These are phyloP conservation scores for Pseudopithomyces maydicus DNA, from an alignment of 2,329 filamentous ascomycete genomes.

Conservation along the genomic window DNA sequence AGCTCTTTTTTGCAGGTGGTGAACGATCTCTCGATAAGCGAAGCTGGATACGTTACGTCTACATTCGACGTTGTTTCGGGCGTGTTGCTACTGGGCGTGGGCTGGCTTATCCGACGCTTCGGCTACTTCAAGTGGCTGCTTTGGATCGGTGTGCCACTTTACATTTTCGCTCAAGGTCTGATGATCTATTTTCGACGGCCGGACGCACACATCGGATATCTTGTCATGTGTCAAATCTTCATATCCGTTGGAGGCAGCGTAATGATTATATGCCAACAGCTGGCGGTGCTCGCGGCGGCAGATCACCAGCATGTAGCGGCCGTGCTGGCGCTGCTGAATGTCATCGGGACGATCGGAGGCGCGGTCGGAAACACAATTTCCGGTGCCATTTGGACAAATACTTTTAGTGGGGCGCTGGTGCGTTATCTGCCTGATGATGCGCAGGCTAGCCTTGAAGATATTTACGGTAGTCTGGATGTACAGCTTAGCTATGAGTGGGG, in stretches of 20 bases:
- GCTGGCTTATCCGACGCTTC: conserved; percentile 26
- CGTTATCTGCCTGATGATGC: conserved; percentile 50
- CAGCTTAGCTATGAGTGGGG: conserved; percentile 48
- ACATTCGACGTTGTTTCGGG: conserved; percentile 41
- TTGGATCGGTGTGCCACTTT: conserved; percentile 30
- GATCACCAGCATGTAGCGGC: conserved; percentile 31
- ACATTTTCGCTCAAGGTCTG: conserved; percentile 34
- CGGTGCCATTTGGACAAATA: conserved; percentile 66
- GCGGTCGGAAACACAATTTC: conserved; percentile 56
- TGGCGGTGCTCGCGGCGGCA: conserved; percentile 27
- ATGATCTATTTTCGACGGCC: conserved; percentile 41
- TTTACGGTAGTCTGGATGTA: conserved; percentile 48
- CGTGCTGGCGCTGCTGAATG: conserved; percentile 54
- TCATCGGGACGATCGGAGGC: conserved; percentile 62
- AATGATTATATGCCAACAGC: conserved; percentile 32
- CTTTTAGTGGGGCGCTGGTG: conserved; percentile 56
- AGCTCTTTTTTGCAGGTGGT: conserved; percentile 48
- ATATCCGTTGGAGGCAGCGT: conserved; percentile 32
- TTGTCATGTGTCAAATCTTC: conserved; percentile 44
- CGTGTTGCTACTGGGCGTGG: conserved; percentile 29
- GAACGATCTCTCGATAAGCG: conserved; percentile 30
- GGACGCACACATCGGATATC: conserved; percentile 34
- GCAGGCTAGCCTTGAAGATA: conserved; percentile 24
- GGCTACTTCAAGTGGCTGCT: conserved; percentile 30
- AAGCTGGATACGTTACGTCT: conserved; percentile 42